Conservation (phyloP, 2,329 filamentous ascomycete genomes). For the Sclerotinia nivalis region DNA sequence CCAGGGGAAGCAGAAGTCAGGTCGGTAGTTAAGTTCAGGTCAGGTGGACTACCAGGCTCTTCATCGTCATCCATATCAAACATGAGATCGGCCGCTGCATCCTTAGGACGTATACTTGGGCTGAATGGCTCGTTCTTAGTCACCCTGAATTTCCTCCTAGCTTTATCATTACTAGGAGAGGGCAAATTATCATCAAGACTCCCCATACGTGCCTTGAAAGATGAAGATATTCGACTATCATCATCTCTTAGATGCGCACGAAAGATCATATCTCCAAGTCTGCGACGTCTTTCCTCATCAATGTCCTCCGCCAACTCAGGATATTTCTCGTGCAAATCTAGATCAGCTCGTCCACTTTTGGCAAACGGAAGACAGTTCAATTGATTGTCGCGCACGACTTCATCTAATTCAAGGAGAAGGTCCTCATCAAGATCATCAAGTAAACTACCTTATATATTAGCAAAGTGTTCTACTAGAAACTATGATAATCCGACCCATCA, state of each 20-base stretch:
- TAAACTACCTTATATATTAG: slow-evolving; percentile 44
- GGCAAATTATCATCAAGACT: slow-evolving; percentile 63
- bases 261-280: slow-evolving; percentile 76
- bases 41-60: slow-evolving; percentile 19
- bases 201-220: slow-evolving; percentile 60
- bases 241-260: slow-evolving; percentile 63
- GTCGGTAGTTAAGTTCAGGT: slow-evolving; percentile 15
- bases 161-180: slow-evolving; percentile 44
- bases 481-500: neutral
- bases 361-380: slow-evolving; percentile 73
- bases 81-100: slow-evolving; percentile 74
- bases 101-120: slow-evolving; percentile 67
- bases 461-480: neutral
- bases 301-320: slow-evolving; percentile 55
- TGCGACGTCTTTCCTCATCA: slow-evolving; percentile 66
- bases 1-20: slow-evolving; percentile 8
- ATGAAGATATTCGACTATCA: slow-evolving; percentile 61
- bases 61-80: slow-evolving; percentile 84
- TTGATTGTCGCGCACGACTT: slow-evolving; percentile 80
- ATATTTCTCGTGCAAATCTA: slow-evolving; percentile 58
- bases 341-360: slow-evolving; percentile 71
- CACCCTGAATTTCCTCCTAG: slow-evolving; percentile 50
- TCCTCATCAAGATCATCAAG: slow-evolving; percentile 85
- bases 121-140: slow-evolving; percentile 59
- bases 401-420: slow-evolving; percentile 77